Base-by-base conservation (phyloP, 495 filamentous ascomycete species). In the Talaromyces thailandensis region DNA sequence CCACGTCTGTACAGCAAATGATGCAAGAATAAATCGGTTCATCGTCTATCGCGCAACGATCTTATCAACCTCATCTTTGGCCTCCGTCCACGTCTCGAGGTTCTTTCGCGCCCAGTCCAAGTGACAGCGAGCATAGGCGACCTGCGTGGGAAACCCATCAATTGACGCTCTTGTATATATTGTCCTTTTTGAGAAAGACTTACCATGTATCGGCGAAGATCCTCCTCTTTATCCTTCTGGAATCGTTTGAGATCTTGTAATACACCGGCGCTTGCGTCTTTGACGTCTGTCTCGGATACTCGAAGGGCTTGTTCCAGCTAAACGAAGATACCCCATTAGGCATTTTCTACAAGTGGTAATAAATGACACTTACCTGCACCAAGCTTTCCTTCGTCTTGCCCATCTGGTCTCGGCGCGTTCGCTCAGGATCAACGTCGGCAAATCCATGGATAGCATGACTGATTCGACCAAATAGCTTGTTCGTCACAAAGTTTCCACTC, bases 61-160 rank as follows among this genome's bases (percentile, higher is more conserved):
- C 80, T 96, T 96, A 61, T 88, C 85, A 57, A 96, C 88, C 69
- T 98, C 94, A n/a, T 86, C 87, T 67, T 85, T 91, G 3, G 94
- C 94, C 71, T 98, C 93, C 67, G 92, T 91, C 94, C 94, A 98
- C 3, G 91, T 91, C 68, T 96, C 93, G 67, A 94, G 86, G 68
- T 93, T 97, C 78, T 94, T 94, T 72, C 87, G 92, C n/a, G 94
- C 95, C 94, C 94, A 98, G 72, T 98, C 92, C 62, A 98, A 87
- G 71, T 98, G 94, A 71, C 88, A 93, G 69, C 86, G 88, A 11
- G 94, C 94, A 70, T 96, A 98, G 52, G 92, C 89, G 65, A 96
- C 82, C 93, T 98, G 62, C 60, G 56, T 24, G 35, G 60, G 59
- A 56, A 59, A 48, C 6, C 4, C 6, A 23, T 48, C 9, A 48